A percentile compares a stretch with the other conserved stretches of the same genome.
These are phyloP conservation scores for Irpex rosettiformis DNA, from an alignment of 1,284 basidiomycete genomes.

Conservation along the genomic window DNA sequence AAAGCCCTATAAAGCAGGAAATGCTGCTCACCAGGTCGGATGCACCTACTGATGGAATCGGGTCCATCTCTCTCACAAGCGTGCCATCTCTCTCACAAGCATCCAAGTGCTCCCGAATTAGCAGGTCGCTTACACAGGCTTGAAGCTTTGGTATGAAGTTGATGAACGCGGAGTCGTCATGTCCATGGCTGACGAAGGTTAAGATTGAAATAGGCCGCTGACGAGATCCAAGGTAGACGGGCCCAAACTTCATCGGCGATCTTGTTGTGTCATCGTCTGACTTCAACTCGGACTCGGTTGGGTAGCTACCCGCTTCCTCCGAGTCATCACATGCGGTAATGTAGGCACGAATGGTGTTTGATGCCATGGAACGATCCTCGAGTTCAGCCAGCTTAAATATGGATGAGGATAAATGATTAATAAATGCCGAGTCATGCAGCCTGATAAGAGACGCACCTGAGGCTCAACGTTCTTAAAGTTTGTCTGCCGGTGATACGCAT, in stretches of 20 bases:
- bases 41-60: not conserved
- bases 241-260: no score
- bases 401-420: not conserved
- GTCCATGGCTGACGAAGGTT: not conserved
- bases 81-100: not conserved
- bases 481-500: constrained; percentile 20
- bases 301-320: not conserved
- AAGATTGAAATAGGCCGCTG: not conserved
- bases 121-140: constrained; percentile 4
- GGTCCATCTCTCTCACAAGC: not conserved
- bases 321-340: constrained; percentile 11
- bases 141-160: constrained; percentile 12
- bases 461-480: constrained; percentile 29
- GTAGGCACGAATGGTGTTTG: constrained; percentile 9
- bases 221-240: constrained; percentile 2
- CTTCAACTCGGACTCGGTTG: not conserved
- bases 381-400: constrained; percentile 13
- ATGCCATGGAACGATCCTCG: constrained; percentile 12
- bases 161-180: constrained; percentile 1
- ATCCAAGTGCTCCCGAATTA: not conserved
- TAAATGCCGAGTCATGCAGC: not conserved
- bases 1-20: not conserved
- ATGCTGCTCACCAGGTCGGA: not conserved
- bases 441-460: constrained; percentile 17
- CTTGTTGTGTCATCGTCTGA: not conserved